Percentiles rank a stretch among this genome's conserved stretches.
phyloP scores from a whole-genome alignment of 257 asterid species.

The Leptodermis oblonga region DNA sequence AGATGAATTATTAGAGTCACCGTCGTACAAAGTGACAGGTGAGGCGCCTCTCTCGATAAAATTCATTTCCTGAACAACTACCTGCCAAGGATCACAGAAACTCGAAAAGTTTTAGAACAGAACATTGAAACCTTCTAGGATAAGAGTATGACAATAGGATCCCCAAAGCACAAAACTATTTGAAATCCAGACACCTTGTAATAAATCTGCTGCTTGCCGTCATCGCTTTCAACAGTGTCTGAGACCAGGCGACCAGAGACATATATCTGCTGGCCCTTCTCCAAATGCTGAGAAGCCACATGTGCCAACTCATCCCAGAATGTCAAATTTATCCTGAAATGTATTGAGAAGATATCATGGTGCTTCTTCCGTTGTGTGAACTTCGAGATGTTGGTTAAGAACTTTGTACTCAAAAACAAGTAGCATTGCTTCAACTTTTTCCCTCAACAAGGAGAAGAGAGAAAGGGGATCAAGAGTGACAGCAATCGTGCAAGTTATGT shows the following conservation, averaged over 20 bases:
- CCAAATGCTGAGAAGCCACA: constrained; percentile 71
- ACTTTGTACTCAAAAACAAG: background rate
- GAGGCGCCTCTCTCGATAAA: constrained; percentile 57
- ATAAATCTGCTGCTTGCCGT: constrained; percentile 83
- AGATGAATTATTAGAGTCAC: constrained; percentile 44
- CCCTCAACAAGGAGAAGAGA: background rate
- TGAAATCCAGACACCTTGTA: constrained; percentile 54
- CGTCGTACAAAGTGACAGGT: constrained; percentile 49
- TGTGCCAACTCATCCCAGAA: constrained; percentile 89
- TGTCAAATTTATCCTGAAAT: constrained; percentile 68
- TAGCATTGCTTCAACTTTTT: background rate
- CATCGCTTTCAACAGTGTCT: constrained; percentile 77
- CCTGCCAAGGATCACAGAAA: constrained; percentile 43
- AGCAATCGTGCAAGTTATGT: background rate
- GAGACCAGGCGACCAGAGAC: constrained; percentile 78
- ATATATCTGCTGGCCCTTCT: constrained; percentile 81
- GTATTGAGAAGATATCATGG: background rate
- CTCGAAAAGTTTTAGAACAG: constrained; percentile 4
- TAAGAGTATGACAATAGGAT: background rate
- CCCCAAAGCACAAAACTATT: constrained; percentile 3
- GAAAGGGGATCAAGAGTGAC: background rate
- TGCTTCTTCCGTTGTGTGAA: background rate
- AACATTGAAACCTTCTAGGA: background rate
- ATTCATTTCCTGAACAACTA: constrained; percentile 80
- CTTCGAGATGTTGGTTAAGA: background rate